Percentiles rank a stretch among this genome's conserved stretches.
Evolutionary conservation across 805 yeast species (phyloP).

Genomic region (Ogataea nakhonphanomensis): DNA sequence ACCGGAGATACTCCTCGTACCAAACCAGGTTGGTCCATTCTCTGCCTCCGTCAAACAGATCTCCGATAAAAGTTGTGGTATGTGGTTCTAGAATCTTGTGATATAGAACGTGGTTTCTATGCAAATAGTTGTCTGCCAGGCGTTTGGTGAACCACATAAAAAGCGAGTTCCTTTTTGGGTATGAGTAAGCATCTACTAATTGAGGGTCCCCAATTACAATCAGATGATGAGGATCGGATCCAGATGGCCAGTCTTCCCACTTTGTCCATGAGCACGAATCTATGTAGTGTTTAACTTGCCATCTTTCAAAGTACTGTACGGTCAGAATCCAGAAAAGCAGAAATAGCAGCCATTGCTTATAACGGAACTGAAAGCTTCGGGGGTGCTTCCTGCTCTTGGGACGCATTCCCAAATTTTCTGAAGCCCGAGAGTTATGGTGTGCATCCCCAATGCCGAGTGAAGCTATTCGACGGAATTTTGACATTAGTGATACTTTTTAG

Average conservation of each 20-base stretch:
- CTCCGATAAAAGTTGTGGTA: constrained; percentile 79
- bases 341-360: constrained; percentile 24
- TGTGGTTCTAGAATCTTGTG: constrained; percentile 67
- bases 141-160: constrained; percentile 53
- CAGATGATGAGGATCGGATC: constrained; percentile 25
- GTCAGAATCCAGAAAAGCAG: constrained; percentile 40
- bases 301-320: constrained; percentile 53
- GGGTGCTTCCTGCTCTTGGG: constrained; percentile 2
- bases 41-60: constrained; percentile 91
- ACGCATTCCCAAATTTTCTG: neutral
- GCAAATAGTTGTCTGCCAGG: constrained; percentile 74
- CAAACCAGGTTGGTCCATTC: constrained; percentile 48
- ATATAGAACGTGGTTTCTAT: constrained; percentile 66
- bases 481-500: constrained; percentile 3
- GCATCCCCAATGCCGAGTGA: constrained; percentile 15
- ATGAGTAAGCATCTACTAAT: constrained; percentile 80
- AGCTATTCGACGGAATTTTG: constrained; percentile 16
- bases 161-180: constrained; percentile 62
- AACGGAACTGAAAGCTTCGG: neutral
- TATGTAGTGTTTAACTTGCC: constrained; percentile 44
- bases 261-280: constrained; percentile 55
- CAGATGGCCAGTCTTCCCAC: constrained; percentile 59
- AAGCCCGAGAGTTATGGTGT: neutral
- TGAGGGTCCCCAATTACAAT: constrained; percentile 90
- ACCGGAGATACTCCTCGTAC: constrained; percentile 60